Evolutionary conservation across 208 protist genomes (phyloP), one percentile per base, ranked within the genome.

Genomic region (Crithidia acanthocephali): DNA sequence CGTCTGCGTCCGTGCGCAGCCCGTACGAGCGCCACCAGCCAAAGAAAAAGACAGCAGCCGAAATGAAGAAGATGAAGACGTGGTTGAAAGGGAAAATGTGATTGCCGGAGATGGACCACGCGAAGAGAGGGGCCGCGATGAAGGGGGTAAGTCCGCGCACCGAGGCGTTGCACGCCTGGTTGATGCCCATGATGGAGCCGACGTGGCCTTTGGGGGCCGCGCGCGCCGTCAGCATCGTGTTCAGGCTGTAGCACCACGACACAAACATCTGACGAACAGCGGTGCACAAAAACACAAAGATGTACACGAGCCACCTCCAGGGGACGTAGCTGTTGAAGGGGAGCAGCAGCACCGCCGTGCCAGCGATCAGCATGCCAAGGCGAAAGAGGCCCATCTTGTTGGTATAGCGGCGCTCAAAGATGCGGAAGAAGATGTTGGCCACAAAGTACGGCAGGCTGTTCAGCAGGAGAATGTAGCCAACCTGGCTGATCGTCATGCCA

Each of bases 241-340:
- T 88, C 23, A 91, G 65, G 23, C 76, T 80, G 81, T 81, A 89
- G 47, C 75, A 79, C 81, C 85, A 93, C n/a, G 79, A 72, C n/a
- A 23, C 45, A 59, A 84, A 90, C 35, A 87, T 76, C 40, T 84
- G 80, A 33, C 72, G 66, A 16, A 33, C 30, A 13, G 72, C 68
- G 6, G 64, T 73, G 55, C 66, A 80, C 15, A 84, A 11, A n/a
- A 85, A 51, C 2, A 88, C 67, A 0, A 84, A 22, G n/a, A 79
- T 9, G 55, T 74, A 82, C 0, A 71, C 59, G 2, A 0, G 63
- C 18, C 11, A 23, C 10, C 7, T 40, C 30, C n/a, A n/a, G n/a
- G n/a, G n/a, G 47, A 73, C 4, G 44, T 72, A 80, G 2, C 61
- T 70, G 28, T 57, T 65, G 18, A 77, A 56, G 11, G 74, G 70